Conservation (phyloP, 2,329 filamentous ascomycete genomes). For the Clonostachys chloroleuca region DNA sequence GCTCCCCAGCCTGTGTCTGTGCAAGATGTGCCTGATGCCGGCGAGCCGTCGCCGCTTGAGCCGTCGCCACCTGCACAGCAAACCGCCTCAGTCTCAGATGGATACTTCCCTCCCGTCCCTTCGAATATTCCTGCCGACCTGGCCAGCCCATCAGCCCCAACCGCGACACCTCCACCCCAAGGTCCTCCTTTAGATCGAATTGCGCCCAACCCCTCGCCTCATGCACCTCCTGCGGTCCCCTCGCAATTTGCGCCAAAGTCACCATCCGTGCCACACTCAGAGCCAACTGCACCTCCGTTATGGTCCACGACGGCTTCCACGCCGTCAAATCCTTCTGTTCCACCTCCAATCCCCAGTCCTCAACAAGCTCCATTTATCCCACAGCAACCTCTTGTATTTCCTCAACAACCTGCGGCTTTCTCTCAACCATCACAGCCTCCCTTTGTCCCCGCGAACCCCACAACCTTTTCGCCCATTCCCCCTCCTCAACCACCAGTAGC, state of each 20-base stretch:
- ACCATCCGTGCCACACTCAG: too few species aligned
- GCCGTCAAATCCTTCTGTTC: constrained; percentile 9
- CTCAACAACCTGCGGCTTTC: not conserved
- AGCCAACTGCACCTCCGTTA: too few species aligned
- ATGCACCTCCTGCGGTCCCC: constrained; percentile 12
- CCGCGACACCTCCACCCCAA: not conserved
- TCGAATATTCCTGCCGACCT: constrained; percentile 16
- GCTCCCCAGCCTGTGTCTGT: constrained; percentile 34
- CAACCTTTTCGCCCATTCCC: constrained; percentile 1
- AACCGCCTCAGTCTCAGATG: constrained; percentile 11
- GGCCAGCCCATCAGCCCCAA: constrained; percentile 2
- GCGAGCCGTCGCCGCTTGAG: constrained; percentile 14
- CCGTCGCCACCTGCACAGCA: constrained; percentile 12
- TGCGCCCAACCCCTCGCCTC: constrained; percentile 8
- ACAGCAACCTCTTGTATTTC: constrained; percentile 1
- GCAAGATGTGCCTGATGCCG: constrained; percentile 48
- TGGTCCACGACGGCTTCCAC: constrained; percentile 3
- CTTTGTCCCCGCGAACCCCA: constrained; percentile 2
- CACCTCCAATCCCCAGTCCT: constrained; percentile 11
- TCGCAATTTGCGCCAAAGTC: too few species aligned
- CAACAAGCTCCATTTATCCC: constrained; percentile 11
- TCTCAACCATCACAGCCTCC: not conserved
- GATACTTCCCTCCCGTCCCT: constrained; percentile 23
- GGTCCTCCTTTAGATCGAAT: constrained; percentile 11
- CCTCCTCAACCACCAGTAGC: constrained; percentile 5